Conservation (phyloP, 2,329 filamentous ascomycete species). For the Penicillium sp. region DNA sequence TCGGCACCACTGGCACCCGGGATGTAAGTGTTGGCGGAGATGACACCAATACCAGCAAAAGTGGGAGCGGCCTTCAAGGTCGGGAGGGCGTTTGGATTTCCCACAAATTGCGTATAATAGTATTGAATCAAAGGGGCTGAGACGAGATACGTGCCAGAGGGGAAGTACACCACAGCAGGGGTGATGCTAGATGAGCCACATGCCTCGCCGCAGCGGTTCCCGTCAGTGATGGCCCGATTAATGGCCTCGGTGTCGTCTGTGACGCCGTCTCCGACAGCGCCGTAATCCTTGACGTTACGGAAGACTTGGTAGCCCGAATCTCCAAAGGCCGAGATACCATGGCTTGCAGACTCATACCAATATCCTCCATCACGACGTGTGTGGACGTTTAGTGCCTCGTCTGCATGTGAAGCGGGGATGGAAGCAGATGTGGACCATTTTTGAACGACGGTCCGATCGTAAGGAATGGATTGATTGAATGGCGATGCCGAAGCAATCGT, state of each 20-base stretch:
- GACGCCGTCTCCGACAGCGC: conserved; percentile 53
- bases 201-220: conserved; percentile 64
- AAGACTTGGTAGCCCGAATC: conserved; percentile 47
- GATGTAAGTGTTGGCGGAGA: conserved; percentile 19
- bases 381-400: too few species aligned
- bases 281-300: conserved; percentile 61
- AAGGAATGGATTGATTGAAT: too few species aligned
- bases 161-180: conserved; percentile 78
- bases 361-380: too few species aligned
- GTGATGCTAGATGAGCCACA: conserved; percentile 70
- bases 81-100: conserved; percentile 63
- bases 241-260: conserved; percentile 76
- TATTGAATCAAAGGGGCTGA: not conserved
- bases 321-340: too few species aligned
- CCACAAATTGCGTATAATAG: conserved; percentile 59
- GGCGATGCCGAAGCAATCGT: too few species aligned
- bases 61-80: conserved; percentile 51
- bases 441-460: too few species aligned
- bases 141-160: conserved; percentile 39
- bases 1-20: conserved; percentile 56
- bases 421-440: too few species aligned
- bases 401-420: too few species aligned
- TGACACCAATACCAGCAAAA: conserved; percentile 37
- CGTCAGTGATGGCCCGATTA: conserved; percentile 65
- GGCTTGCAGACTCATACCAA: too few species aligned